These are phyloP conservation scores for Firmiana major DNA, from an alignment of 345 rosid genomes.

Conservation along the genomic window DNA sequence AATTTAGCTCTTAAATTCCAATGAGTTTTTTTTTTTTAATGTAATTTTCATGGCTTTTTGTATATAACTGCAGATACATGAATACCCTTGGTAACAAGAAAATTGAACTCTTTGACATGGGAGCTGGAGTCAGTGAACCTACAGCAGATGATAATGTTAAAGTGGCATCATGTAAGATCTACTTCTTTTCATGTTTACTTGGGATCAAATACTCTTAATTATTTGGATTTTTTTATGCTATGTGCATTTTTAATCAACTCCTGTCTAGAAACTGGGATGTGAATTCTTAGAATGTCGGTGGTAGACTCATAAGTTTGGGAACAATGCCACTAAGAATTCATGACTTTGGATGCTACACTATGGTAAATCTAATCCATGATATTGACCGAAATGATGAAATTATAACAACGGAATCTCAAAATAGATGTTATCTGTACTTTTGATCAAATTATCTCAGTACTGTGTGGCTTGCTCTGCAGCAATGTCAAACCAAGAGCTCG, in stretches of 20 bases:
- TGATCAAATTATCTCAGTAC: background rate
- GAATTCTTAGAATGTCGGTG: background rate
- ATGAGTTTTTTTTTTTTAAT: background rate
- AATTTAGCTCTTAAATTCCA: background rate
- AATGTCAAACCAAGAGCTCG: slow-evolving; percentile 91
- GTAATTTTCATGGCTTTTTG: background rate
- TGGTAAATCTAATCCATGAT: background rate
- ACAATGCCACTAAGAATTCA: background rate
- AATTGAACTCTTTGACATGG: slow-evolving; percentile 87
- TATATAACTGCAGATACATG: slow-evolving; percentile 60
- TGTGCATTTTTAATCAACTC: background rate
- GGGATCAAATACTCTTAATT: background rate
- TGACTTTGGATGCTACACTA: background rate
- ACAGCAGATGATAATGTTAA: slow-evolving; percentile 80
- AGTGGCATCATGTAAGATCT: slow-evolving; percentile 76
- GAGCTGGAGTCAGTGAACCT: slow-evolving; percentile 91
- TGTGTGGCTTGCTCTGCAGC: slow-evolving; percentile 34
- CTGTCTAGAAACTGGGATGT: background rate
- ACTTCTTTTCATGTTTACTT: background rate
- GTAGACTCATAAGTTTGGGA: background rate
- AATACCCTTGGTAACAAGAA: slow-evolving; percentile 87
- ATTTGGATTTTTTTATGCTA: background rate
- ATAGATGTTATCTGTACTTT: background rate
- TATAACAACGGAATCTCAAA: background rate
- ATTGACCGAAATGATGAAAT: background rate